Evolutionary conservation across 441 rosid genomes (phyloP).

Genomic region (Adansonia rubrostipa): DNA sequence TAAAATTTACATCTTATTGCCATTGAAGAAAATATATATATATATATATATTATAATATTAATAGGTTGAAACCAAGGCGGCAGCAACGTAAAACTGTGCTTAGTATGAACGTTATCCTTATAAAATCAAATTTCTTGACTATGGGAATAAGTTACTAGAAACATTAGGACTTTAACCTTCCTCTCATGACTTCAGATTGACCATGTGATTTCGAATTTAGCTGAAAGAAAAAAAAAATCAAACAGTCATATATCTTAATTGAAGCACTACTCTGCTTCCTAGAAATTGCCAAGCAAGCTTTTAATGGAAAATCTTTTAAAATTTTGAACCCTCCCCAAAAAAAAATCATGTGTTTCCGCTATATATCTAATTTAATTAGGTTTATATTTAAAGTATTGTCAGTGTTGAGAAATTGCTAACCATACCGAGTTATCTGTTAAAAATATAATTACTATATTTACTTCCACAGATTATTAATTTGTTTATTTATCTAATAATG

Average conservation of each 20-base stretch:
- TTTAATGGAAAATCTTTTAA: not conserved
- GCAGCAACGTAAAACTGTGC: not conserved
- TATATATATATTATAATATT: no score
- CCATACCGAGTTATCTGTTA: no score
- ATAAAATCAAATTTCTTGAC: not conserved
- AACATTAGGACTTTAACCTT: not conserved
- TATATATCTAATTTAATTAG: not conserved
- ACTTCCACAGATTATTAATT: no score
- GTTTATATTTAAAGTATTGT: no score
- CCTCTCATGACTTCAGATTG: not conserved
- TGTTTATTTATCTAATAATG: no score
- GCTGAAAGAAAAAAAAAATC: not conserved
- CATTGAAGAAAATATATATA: not conserved
- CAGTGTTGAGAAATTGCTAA: no score
- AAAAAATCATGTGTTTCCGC: not conserved
- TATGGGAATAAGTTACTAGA: not conserved
- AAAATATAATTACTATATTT: no score
- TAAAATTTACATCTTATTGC: not conserved
- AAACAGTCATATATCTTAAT: no score
- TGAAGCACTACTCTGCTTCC: not conserved
- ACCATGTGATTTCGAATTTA: not conserved
- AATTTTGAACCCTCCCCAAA: not conserved
- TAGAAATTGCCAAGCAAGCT: not conserved
- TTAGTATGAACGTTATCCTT: not conserved
- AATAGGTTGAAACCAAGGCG: not conserved